A percentile compares a stretch with the other conserved stretches of the same genome.
These are phyloP conservation scores for Abrus precatorius DNA, from an alignment of 306 rosid genomes.

Conservation along the genomic window DNA sequence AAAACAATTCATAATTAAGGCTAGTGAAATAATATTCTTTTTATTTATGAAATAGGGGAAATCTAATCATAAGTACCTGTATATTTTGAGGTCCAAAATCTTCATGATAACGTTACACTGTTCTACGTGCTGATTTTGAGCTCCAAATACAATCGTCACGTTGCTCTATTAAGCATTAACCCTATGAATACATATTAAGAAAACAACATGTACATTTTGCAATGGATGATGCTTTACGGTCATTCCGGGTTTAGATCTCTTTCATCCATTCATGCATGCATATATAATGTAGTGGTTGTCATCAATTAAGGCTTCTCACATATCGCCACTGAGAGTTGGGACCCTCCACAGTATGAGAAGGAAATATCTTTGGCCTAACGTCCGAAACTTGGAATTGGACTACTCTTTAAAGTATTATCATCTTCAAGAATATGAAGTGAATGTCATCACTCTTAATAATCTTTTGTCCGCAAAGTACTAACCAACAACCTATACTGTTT, in stretches of 20 bases:
- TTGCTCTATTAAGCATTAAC: background rate
- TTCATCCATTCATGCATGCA: slow-evolving; percentile 29
- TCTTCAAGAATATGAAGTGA: slow-evolving; percentile 30
- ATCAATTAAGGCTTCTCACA: slow-evolving; percentile 7
- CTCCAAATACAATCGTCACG: background rate
- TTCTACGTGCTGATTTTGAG: slow-evolving; percentile 1
- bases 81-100: background rate
- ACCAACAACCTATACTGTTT: background rate
- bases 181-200: slow-evolving; percentile 17
- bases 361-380: slow-evolving; percentile 35
- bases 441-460: background rate
- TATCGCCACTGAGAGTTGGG: slow-evolving; percentile 25
- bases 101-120: background rate
- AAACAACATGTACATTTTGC: slow-evolving; percentile 12
- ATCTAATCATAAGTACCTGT: background rate
- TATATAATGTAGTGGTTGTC: slow-evolving; percentile 32
- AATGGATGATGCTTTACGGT: slow-evolving; percentile 30
- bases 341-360: slow-evolving; percentile 35
- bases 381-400: slow-evolving; percentile 31
- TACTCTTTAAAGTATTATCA: slow-evolving; percentile 20
- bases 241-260: slow-evolving; percentile 10
- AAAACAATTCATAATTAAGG: background rate
- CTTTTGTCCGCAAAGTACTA: slow-evolving; percentile 1
- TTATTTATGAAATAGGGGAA: background rate
- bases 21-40: background rate